Conservation (phyloP, 2,329 filamentous ascomycete genomes). For the Aureobasidium subglaciale region DNA sequence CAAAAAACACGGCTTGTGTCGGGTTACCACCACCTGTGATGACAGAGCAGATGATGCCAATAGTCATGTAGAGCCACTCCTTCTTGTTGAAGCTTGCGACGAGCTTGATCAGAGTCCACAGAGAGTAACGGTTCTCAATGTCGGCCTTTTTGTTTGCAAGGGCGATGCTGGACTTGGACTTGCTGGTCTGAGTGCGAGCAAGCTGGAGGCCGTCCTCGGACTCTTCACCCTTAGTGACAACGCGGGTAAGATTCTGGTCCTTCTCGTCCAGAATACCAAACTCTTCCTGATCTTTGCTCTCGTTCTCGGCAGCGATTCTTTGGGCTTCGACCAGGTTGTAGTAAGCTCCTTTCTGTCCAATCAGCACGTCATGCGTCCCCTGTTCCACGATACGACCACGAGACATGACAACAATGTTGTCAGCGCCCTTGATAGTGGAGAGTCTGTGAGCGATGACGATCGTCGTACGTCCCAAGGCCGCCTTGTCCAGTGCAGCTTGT, state of each 20-base stretch:
- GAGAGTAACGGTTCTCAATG: conserved; percentile 47
- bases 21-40: conserved; percentile 76
- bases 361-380: conserved; percentile 74
- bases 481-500: conserved; percentile 83
- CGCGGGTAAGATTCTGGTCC: conserved; percentile 22
- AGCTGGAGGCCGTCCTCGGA: conserved; percentile 48
- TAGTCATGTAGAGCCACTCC: conserved; percentile 64
- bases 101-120: conserved; percentile 71
- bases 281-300: conserved; percentile 49
- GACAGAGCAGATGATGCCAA: conserved; percentile 65
- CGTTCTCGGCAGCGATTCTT: conserved; percentile 59
- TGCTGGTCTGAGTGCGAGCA: conserved; percentile 44
- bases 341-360: conserved; percentile 67
- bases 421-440: conserved; percentile 86
- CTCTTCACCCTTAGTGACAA: conserved; percentile 25
- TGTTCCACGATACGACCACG: conserved; percentile 84
- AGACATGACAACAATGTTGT: conserved; percentile 94
- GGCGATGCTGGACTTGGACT: conserved; percentile 61
- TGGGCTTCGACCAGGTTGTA: conserved; percentile 82
- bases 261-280: conserved; percentile 26
- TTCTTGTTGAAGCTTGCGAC: conserved; percentile 71
- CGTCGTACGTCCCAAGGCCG: conserved; percentile 79
- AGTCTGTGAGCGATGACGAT: conserved; percentile 92
- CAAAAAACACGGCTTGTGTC: conserved; percentile 72
- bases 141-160: conserved; percentile 51